These are phyloP conservation scores for Perkinsus chesapeaki DNA, from an alignment of 169 alveolate species.

Conservation along the genomic window DNA sequence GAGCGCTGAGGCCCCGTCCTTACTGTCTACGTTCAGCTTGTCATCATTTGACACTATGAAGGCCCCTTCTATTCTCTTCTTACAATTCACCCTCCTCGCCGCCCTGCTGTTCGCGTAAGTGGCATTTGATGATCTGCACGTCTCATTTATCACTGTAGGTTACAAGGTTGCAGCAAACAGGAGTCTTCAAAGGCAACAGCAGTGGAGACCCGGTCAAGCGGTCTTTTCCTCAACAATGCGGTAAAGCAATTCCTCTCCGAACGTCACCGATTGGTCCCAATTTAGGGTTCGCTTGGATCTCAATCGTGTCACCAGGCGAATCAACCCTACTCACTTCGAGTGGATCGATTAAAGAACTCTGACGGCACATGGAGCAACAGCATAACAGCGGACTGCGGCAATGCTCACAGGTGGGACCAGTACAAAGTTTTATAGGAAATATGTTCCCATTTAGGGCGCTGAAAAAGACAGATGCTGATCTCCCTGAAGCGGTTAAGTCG, in stretches of 20 bases:
- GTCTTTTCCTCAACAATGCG: not conserved
- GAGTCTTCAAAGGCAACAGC: not conserved
- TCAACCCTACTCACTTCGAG: not conserved
- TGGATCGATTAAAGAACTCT: not conserved
- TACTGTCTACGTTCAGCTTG: not conserved
- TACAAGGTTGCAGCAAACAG: not conserved
- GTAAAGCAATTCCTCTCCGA: not conserved
- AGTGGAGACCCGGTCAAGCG: not conserved
- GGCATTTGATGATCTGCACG: not conserved
- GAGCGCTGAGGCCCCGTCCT: not conserved
- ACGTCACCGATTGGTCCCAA: not conserved
- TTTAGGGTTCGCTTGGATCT: not conserved
- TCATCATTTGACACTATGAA: not conserved
- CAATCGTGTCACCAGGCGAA: not conserved
- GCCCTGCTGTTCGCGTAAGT: not conserved
- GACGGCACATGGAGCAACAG: not conserved
- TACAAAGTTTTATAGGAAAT: not conserved
- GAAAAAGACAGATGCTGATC: not conserved
- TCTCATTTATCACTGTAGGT: not conserved
- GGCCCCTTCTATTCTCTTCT: not conserved
- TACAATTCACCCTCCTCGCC: not conserved
- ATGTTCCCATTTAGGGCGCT: not conserved
- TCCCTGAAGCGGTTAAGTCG: not conserved
- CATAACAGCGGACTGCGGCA: not conserved
- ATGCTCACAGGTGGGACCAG: not conserved